Percentiles rank a stretch among this genome's conserved stretches.
Conservation (phyloP, 2,329 filamentous ascomycete species). For the Trichophyton schoenleinii region DNA sequence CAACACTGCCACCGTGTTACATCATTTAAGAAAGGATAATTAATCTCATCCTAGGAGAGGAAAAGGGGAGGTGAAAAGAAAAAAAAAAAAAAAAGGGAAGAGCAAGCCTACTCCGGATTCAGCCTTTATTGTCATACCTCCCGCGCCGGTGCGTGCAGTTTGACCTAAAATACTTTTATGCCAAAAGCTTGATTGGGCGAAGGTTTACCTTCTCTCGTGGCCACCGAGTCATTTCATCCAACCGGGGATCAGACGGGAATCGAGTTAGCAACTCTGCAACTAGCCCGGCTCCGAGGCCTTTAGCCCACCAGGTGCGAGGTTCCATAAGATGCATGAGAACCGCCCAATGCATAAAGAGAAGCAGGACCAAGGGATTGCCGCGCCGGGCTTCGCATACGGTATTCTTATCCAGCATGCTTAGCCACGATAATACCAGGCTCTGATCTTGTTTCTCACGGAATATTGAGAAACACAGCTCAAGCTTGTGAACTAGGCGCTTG, state of each 20-base stretch:
- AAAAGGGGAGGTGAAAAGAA: no score
- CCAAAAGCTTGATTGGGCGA: background rate
- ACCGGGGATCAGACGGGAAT: background rate
- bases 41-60: background rate
- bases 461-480: slow-evolving; percentile 18
- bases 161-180: background rate
- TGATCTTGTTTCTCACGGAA: slow-evolving; percentile 18
- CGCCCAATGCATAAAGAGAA: slow-evolving; percentile 17
- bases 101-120: background rate
- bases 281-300: slow-evolving; percentile 11
- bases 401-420: slow-evolving; percentile 12
- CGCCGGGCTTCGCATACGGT: slow-evolving; percentile 12
- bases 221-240: slow-evolving; percentile 8
- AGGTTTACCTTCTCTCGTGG: slow-evolving; percentile 6
- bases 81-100: no score
- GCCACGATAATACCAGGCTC: slow-evolving; percentile 25
- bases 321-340: slow-evolving; percentile 15
- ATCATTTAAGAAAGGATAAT: background rate
- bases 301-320: slow-evolving; percentile 15
- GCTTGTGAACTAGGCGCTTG: slow-evolving; percentile 17
- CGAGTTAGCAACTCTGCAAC: slow-evolving; percentile 10
- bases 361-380: slow-evolving; percentile 12
- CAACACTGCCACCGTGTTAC: background rate
- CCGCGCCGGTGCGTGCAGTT: no score
- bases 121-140: background rate